Evolutionary conservation across 176 grass and related monocot genomes (phyloP), one percentile per base, ranked within the genome.

Genomic region (Tillandsia leiboldiana): DNA sequence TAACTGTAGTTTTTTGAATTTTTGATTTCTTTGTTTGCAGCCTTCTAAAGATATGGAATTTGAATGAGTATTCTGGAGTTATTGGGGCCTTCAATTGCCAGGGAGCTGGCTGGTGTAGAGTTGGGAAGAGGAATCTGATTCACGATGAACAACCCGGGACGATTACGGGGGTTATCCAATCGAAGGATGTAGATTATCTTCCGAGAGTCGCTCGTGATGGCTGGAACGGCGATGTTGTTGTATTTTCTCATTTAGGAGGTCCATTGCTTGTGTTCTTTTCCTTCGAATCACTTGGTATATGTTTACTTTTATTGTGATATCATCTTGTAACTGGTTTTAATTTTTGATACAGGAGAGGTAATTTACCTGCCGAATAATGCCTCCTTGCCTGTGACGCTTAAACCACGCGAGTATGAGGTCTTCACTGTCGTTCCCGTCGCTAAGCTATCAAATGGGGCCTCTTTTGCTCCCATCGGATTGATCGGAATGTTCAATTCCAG

Each of bases 1-100:
- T 42, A 42, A 42, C 33, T 42, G 33, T 42, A 42, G 33, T 42
- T 42, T 59, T 15, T 59, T 59, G 20, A 18, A 1, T 8, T 59
- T 59, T 18, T 23, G 9, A 15, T 23, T 61, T 61, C 8, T 14
- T 48, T 17, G 9, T 50, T 50, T 70, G 53, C 76, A 96, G 91
- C 26, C 75, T 87, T 29, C 77, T 96, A 11, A 90, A 96, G 73
- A 87, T 96, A 48, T 96, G 91, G 91, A 96, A 90, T 59, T 66
- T 96, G 75, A 96, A 96, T 48, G 81, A 87, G 47, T 74, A 87
- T n/a, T 69, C 82, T 3, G 91, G 91, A n/a, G 87, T 96, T 2
- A 78, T 96, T 57, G 91, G 87, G 2, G 84, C 87, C 49, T 96
- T 96, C 81, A 96, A 96, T 70, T 90, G 91, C 73, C 87, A 90